These are phyloP conservation scores for Lathyrus tuberosus DNA, from an alignment of 306 rosid genomes.

Conservation along the genomic window DNA sequence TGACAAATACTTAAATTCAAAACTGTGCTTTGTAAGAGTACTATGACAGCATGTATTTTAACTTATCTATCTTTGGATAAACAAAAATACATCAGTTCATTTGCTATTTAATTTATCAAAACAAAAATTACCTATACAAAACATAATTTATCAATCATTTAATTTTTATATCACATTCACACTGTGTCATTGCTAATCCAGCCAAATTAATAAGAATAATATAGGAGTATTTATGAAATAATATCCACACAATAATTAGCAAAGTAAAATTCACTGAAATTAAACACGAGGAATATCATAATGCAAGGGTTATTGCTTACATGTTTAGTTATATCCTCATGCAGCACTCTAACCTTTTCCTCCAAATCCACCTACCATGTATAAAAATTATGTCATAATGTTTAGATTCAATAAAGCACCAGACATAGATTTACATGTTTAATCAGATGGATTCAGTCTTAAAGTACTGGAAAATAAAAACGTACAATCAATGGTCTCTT, in stretches of 20 bases:
- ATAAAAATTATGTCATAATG: slow-evolving; percentile 15
- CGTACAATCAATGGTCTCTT: slow-evolving; percentile 68
- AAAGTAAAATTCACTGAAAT: slow-evolving; percentile 11
- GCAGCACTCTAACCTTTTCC: slow-evolving; percentile 67
- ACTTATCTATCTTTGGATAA: not conserved
- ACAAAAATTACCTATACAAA: slow-evolving; percentile 6
- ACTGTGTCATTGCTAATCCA: slow-evolving; percentile 17
- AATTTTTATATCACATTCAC: no score
- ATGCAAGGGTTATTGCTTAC: slow-evolving; percentile 51
- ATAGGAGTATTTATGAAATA: slow-evolving; percentile 1
- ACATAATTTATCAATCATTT: no score
- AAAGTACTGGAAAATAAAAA: slow-evolving; percentile 19
- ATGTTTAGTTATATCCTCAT: slow-evolving; percentile 78
- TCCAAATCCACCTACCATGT: slow-evolving; percentile 75
- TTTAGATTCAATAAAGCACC: slow-evolving; percentile 34
- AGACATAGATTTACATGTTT: slow-evolving; percentile 3
- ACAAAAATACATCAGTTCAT: slow-evolving; percentile 12
- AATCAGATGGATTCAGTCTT: slow-evolving; percentile 19
- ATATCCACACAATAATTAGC: slow-evolving; percentile 11
- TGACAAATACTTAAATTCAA: not conserved
- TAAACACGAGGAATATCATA: slow-evolving; percentile 31
- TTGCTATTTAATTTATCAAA: slow-evolving; percentile 10
- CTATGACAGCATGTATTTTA: not conserved
- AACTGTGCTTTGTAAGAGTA: not conserved
- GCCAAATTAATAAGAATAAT: slow-evolving; percentile 10